Percentiles rank a stretch among this genome's conserved stretches.
Conservation (phyloP, 2,329 filamentous ascomycete species). For the Fusarium lyarnte region DNA sequence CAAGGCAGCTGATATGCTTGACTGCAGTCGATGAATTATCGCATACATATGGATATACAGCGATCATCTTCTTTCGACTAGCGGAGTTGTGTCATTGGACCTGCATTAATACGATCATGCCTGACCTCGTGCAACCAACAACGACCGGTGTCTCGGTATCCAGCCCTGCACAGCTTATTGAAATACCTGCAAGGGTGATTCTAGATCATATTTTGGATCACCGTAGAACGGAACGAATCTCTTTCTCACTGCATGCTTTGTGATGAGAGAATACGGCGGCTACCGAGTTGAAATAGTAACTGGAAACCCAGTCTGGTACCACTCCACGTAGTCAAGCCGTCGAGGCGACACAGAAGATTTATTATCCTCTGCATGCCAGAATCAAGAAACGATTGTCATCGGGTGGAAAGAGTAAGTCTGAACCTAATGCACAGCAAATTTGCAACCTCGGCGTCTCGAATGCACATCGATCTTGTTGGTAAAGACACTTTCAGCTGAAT, state of each 20-base stretch:
- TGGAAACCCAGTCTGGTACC: slow-evolving; percentile 11
- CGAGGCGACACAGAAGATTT: background rate
- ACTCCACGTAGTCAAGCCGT: slow-evolving; percentile 1
- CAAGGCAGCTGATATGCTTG: background rate
- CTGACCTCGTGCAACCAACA: slow-evolving; percentile 9
- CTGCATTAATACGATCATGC: slow-evolving; percentile 22
- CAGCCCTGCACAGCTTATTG: background rate
- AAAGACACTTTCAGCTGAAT: slow-evolving; percentile 19
- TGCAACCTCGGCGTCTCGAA: background rate
- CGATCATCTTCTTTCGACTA: background rate
- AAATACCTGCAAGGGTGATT: background rate
- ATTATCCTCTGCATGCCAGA: background rate
- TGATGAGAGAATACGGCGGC: slow-evolving; percentile 7
- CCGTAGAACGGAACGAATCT: background rate
- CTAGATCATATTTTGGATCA: background rate
- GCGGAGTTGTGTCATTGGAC: slow-evolving; percentile 1
- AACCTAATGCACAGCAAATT: background rate
- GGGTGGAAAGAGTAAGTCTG: background rate
- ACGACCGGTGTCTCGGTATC: slow-evolving; percentile 22
- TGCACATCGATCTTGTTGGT: background rate
- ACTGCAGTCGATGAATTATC: background rate
- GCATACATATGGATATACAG: background rate
- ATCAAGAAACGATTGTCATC: background rate
- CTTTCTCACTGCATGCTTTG: background rate
- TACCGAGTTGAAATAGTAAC: slow-evolving; percentile 31